These are phyloP conservation scores for Ambispora gerdemannii DNA, from an alignment of 192 early-diverging fungal genomes.

Conservation along the genomic window DNA sequence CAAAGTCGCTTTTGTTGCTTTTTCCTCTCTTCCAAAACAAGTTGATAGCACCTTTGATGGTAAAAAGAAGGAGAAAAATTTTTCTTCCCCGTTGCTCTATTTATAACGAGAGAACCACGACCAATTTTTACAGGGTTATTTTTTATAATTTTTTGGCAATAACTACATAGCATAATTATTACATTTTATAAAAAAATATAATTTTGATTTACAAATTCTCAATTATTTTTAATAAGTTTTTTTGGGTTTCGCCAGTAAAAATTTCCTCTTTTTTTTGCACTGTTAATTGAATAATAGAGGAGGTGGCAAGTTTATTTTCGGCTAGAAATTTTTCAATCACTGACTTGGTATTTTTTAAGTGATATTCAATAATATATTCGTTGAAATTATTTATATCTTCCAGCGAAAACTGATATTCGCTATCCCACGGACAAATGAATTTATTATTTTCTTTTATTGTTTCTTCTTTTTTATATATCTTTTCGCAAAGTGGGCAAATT, in stretches of 20 bases:
- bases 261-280: slow-evolving; percentile 12
- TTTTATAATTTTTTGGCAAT: too few species aligned
- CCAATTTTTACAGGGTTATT: too few species aligned
- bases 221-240: slow-evolving; percentile 6
- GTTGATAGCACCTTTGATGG: too few species aligned
- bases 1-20: too few species aligned
- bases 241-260: slow-evolving; percentile 7
- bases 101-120: too few species aligned
- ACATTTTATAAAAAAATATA: too few species aligned
- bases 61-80: too few species aligned
- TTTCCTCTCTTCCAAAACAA: too few species aligned
- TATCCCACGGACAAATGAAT: slow-evolving; percentile 9
- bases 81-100: too few species aligned
- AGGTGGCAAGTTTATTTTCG: neutral
- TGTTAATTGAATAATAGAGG: slow-evolving; percentile 8
- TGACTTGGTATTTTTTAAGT: slow-evolving; percentile 4
- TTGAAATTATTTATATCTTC: neutral
- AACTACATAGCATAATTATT: too few species aligned
- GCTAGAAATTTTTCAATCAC: slow-evolving; percentile 3
- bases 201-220: too few species aligned
- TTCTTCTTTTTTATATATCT: slow-evolving; percentile 7
- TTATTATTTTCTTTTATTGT: slow-evolving; percentile 5
- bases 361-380: slow-evolving; percentile 8
- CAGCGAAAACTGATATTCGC: neutral
- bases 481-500: slow-evolving; percentile 14